Percentiles rank a stretch among this genome's conserved stretches.
phyloP scores from a whole-genome alignment of 73 alveolate species.

The Effrenium voratum region DNA sequence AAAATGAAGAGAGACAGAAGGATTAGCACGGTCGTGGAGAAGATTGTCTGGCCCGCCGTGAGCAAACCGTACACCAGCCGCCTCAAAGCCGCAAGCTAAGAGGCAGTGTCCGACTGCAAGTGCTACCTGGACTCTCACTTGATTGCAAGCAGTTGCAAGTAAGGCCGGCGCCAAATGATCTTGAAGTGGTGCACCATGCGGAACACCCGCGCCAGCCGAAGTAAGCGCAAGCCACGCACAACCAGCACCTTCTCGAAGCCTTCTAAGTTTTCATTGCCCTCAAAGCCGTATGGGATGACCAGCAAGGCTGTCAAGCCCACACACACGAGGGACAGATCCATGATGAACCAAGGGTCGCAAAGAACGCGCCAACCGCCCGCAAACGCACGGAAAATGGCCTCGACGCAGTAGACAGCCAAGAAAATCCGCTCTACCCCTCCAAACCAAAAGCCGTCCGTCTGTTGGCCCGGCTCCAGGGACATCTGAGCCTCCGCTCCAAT shows the following conservation, averaged over 20 bases:
- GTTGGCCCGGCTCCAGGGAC: background rate
- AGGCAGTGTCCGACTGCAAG: background rate
- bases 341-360: slow-evolving; percentile 8
- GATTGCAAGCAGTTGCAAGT: no score
- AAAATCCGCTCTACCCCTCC: slow-evolving; percentile 21
- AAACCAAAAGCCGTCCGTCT: slow-evolving; percentile 14
- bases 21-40: slow-evolving; percentile 47
- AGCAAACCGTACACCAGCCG: slow-evolving; percentile 43
- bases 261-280: background rate
- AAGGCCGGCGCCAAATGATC: slow-evolving; percentile 30
- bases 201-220: slow-evolving; percentile 44
- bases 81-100: background rate
- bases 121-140: background rate
- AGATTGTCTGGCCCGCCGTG: slow-evolving; percentile 50
- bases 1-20: slow-evolving; percentile 46
- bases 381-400: slow-evolving; percentile 23
- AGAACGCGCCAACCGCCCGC: background rate
- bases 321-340: slow-evolving; percentile 2
- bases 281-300: background rate
- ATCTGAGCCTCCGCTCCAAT: slow-evolving; percentile 66
- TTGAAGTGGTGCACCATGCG: slow-evolving; percentile 46
- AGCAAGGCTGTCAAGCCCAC: background rate
- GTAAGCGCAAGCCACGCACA: slow-evolving; percentile 38
- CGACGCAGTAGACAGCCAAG: slow-evolving; percentile 15
- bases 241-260: slow-evolving; percentile 51